Base-by-base conservation (phyloP, 1,284 basidiomycete genomes). In the Apiotrichum mycotoxinovorans region DNA sequence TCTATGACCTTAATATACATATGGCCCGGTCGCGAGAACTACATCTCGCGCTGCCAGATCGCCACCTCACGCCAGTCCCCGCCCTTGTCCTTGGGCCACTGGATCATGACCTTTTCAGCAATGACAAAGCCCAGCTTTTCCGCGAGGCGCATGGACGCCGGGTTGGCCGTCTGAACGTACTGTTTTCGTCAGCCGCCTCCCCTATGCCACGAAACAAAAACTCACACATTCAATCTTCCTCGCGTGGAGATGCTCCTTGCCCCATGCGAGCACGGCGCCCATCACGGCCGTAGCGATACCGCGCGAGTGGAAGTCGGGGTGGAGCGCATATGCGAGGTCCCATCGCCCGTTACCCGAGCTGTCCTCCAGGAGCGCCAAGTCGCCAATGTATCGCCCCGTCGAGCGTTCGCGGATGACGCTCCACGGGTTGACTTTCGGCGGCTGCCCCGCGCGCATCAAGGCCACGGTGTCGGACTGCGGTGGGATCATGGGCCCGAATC, bases 51-150 rank as follows among this genome's bases (percentile, higher is more conserved):
- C 37, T 23, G 15, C 48, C 48, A 50, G 33, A 23, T 34, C 15
- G 22, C 48, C 14, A 35, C 23, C 25, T 40, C 37, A 10, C 37
- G 35, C 48, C 23, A 27, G 17, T 26, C 25, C 9, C 48, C 48
- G 26, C 48, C 48, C 48, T 50, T 50, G 25, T 50, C 48, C 48
- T 25, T 25, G 7, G 48, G 48, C 34, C 34, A 50, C 35, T 26
- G 12, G 22, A 50, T 22, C 4, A 17, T 17, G 15, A n/a, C 15
- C 11, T 11, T 20, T n/a, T 26, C 4, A 1, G n/a, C 26, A 12
- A 15, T 18, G 0, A 34, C 37, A n/a, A 50, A 50, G 22, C 48
- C 48, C 23, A 50, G 48, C 47, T 48, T 48, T 8, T 5, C 25
- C 18, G 23, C 17, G 12, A 50, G 23, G 22, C 12, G 34, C 35